A percentile compares a stretch with the other conserved stretches of the same genome.
These are phyloP conservation scores for Starmerella etchellsii DNA, from an alignment of 805 yeast genomes.

Conservation along the genomic window DNA sequence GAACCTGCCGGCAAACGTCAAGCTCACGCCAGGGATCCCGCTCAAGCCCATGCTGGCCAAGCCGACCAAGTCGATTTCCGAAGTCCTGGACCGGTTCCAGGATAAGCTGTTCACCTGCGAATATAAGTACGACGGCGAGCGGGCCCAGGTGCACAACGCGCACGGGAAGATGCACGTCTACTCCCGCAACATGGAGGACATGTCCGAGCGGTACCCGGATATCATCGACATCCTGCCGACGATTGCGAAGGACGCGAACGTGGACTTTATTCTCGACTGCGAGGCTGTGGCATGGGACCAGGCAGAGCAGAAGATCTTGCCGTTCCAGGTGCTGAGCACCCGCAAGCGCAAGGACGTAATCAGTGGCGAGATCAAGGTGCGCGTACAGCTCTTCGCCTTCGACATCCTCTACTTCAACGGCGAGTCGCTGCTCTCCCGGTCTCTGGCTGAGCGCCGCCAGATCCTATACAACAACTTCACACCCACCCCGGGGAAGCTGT, in stretches of 20 bases:
- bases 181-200: constrained; percentile 91
- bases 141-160: constrained; percentile 80
- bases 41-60: constrained; percentile 96
- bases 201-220: constrained; percentile 94
- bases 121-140: constrained; percentile 94
- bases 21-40: constrained; percentile 83
- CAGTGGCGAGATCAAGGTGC: constrained; percentile 73
- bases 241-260: constrained; percentile 31
- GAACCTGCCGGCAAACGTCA: constrained; percentile 52
- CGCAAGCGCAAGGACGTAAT: constrained; percentile 90
- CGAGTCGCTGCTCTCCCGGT: constrained; percentile 49
- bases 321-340: constrained; percentile 86
- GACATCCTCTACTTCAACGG: constrained; percentile 70
- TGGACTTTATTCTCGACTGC: constrained; percentile 71
- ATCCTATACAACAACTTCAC: constrained; percentile 43
- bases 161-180: constrained; percentile 60
- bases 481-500: constrained; percentile 62
- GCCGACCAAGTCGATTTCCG: constrained; percentile 89
- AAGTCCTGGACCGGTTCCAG: constrained; percentile 77
- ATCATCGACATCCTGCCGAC: constrained; percentile 55
- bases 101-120: constrained; percentile 85
- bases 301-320: constrained; percentile 62
- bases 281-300: constrained; percentile 98
- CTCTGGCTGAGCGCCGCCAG: constrained; percentile 59
- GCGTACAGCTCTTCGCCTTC: constrained; percentile 85